These are phyloP conservation scores for Drosera capensis DNA, from an alignment of 148 eudicot genomes.

Conservation along the genomic window DNA sequence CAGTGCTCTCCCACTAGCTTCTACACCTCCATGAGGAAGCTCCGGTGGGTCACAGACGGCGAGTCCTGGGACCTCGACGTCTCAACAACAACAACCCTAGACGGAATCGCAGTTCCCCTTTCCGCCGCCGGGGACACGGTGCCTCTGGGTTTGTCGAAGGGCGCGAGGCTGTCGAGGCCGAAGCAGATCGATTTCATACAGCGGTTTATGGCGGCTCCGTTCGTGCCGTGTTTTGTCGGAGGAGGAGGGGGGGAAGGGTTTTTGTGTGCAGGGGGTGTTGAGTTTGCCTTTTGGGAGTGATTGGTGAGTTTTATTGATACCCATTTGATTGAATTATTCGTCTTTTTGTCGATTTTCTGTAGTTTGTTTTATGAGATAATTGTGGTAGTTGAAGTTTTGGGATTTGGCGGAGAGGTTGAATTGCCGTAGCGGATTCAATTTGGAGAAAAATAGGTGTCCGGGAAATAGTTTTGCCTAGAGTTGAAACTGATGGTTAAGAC, in stretches of 20 bases:
- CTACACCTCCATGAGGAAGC: conserved; percentile 71
- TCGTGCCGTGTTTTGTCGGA: conserved; percentile 30
- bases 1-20: too few species aligned
- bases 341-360: background rate
- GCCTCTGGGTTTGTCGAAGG: conserved; percentile 51
- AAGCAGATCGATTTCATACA: conserved; percentile 74
- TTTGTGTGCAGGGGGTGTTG: conserved; percentile 55
- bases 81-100: conserved; percentile 62
- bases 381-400: background rate
- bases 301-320: conserved; percentile 18
- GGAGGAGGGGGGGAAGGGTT: conserved; percentile 19
- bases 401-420: background rate
- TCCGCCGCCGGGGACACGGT: conserved; percentile 37
- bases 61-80: conserved; percentile 63
- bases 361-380: background rate
- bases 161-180: conserved; percentile 43
- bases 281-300: conserved; percentile 31
- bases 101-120: conserved; percentile 59
- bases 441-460: too few species aligned
- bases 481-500: too few species aligned
- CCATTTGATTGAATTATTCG: background rate
- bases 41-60: conserved; percentile 73
- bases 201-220: conserved; percentile 53
- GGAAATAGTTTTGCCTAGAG: too few species aligned
- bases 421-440: too few species aligned